These are phyloP conservation scores for Setaria italica DNA, from an alignment of 202 grass and related monocot species.

Conservation along the genomic window DNA sequence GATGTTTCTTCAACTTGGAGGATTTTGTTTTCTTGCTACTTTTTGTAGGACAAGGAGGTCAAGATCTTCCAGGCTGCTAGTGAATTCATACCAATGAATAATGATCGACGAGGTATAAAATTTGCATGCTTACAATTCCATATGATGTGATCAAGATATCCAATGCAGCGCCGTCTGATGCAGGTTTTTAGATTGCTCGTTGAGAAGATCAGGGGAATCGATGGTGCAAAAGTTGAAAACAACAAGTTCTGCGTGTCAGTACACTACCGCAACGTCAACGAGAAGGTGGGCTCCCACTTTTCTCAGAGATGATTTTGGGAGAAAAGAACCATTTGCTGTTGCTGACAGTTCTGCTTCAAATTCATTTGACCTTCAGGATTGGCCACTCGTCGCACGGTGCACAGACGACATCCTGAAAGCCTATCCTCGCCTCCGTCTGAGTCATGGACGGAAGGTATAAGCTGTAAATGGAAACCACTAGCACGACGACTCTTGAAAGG, in stretches of 20 bases:
- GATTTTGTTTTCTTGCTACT: not conserved
- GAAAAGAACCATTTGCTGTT: not conserved
- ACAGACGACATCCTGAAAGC: slow-evolving; percentile 49
- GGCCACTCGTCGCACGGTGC: slow-evolving; percentile 40
- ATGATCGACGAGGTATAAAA: slow-evolving; percentile 61
- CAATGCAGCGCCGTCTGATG: not conserved
- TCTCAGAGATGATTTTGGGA: not conserved
- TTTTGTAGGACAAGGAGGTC: slow-evolving; percentile 41
- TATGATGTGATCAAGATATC: not conserved
- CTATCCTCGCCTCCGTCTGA: slow-evolving; percentile 52
- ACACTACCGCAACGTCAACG: slow-evolving; percentile 54
- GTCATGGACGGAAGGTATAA: slow-evolving; percentile 57
- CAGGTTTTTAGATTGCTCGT: slow-evolving; percentile 62
- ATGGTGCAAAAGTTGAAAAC: slow-evolving; percentile 56
- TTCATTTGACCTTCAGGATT: slow-evolving; percentile 48
- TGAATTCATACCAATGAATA: slow-evolving; percentile 61
- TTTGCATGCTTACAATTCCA: not conserved
- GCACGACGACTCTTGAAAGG: not conserved
- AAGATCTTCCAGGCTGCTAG: slow-evolving; percentile 61
- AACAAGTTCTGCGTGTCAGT: slow-evolving; percentile 65
- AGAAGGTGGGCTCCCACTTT: slow-evolving; percentile 38
- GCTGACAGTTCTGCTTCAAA: not conserved
- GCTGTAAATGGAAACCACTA: not conserved
- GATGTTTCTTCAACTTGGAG: not conserved
- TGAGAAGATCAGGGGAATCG: slow-evolving; percentile 43